Conservation (phyloP, 2,329 filamentous ascomycete genomes). For the Dothistroma septosporum region DNA sequence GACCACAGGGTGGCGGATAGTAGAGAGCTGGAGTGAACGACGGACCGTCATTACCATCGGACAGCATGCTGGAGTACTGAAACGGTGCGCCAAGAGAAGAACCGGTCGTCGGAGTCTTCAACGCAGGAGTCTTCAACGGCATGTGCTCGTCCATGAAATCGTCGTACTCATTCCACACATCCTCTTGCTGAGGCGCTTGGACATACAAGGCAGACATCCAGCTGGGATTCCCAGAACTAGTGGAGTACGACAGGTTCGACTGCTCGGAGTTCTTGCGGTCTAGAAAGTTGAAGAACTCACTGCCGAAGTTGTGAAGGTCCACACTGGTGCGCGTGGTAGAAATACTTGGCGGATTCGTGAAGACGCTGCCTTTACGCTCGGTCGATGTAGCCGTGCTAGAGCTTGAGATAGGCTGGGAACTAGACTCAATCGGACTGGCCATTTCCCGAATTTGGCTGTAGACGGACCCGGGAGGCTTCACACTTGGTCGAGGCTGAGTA, state of each 20-base stretch:
- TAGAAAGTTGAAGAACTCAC: slow-evolving; percentile 71
- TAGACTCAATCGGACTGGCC: slow-evolving; percentile 29
- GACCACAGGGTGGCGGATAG: slow-evolving; percentile 13
- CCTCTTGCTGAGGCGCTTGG: slow-evolving; percentile 59
- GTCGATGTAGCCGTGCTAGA: slow-evolving; percentile 21
- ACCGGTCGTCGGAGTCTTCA: slow-evolving; percentile 43
- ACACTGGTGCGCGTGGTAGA: slow-evolving; percentile 27
- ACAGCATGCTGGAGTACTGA: slow-evolving; percentile 56
- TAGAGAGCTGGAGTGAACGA: slow-evolving; percentile 13
- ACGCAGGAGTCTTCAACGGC: slow-evolving; percentile 46
- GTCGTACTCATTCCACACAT: slow-evolving; percentile 92
- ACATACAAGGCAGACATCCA: slow-evolving; percentile 31
- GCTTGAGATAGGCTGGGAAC: slow-evolving; percentile 29
- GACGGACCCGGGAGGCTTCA: slow-evolving; percentile 26
- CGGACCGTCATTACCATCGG: slow-evolving; percentile 16
- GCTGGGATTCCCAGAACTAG: slow-evolving; percentile 56
- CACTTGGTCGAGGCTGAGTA: slow-evolving; percentile 38
- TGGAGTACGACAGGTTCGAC: slow-evolving; percentile 52
- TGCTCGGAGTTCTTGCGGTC: slow-evolving; percentile 67
- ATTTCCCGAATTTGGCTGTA: slow-evolving; percentile 34
- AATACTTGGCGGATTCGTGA: slow-evolving; percentile 20
- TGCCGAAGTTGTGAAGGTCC: slow-evolving; percentile 15
- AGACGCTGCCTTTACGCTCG: slow-evolving; percentile 21
- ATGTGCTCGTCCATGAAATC: slow-evolving; percentile 74
- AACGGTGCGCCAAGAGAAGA: slow-evolving; percentile 51